Base-by-base conservation (phyloP, 768 basidiomycete genomes). In the Kwoniella heveanensis region DNA sequence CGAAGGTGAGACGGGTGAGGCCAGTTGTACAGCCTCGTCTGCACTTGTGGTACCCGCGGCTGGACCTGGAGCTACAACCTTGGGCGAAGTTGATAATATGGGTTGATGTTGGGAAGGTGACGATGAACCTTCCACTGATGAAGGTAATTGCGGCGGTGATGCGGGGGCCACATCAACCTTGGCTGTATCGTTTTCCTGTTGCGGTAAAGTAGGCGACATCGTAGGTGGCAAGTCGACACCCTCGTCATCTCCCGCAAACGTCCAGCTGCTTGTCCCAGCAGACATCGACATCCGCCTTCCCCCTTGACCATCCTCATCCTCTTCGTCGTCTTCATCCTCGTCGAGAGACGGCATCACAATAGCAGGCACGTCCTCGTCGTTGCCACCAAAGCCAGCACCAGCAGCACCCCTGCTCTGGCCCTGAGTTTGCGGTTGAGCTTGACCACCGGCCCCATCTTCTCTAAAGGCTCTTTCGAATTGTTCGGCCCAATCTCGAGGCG, bases 401-500 rank as follows among this genome's bases (percentile, higher is more conserved):
- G 8, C 39, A 44, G 39, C 39, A 17, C 7, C 32, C n/a, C n/a
- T n/a, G 32, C 32, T 36, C 3, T 62, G 58, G 21, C 61, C 64
- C 49, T 39, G 50, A 21, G n/a, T n/a, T n/a, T n/a, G 32, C 32
- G 13, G 32, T 13, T 6, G 32, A 5, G 65, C 60, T 26, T 62
- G 61, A 44, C 72, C 70, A 46, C 67, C 67, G 8, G 61, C 60
- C n/a, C 57, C 58, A 19, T 68, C 66, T 55, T 65, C 65, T 48
- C 54, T 44, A 62, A 76, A 76, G 21, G 71, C 73, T 19, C 62
- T 58, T 25, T 74, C 69, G 60, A 78, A 77, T 54, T 79, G 71
- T 25, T 68, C 62, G 32, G 77, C 74, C 75, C 79, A 80, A 49
- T 79, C 77, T 29, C 69, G 71, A 19, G 80, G 77, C 0, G 77